Conservation (phyloP, 805 yeast genomes). For the Wickerhamiella sergipiensis region DNA sequence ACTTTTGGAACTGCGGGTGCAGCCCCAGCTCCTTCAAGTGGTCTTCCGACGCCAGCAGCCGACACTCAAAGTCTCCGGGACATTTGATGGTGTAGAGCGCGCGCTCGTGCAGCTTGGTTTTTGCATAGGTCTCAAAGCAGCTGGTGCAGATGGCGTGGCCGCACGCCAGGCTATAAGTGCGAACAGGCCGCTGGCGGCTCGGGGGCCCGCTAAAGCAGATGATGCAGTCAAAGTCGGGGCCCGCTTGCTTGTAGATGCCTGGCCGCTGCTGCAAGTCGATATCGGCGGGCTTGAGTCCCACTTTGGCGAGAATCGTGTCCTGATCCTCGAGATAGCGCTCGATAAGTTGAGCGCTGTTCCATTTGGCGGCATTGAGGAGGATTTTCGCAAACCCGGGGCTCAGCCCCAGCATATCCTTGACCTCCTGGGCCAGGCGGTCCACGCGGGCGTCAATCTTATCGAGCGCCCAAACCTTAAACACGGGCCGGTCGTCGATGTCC, state of each 20-base stretch:
- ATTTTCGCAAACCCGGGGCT: neutral
- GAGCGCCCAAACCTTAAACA: neutral
- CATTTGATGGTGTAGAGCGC: conserved; percentile 39
- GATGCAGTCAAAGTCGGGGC: neutral
- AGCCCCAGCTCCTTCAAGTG: conserved; percentile 26
- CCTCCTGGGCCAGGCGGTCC: neutral
- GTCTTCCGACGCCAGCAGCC: conserved; percentile 24
- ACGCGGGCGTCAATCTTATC: neutral
- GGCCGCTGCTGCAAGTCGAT: neutral
- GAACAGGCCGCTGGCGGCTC: neutral
- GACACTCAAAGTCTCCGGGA: conserved; percentile 43
- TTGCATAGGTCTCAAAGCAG: conserved; percentile 55
- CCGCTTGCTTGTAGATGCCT: neutral
- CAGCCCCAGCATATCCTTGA: conserved; percentile 5
- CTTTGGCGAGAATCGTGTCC: neutral
- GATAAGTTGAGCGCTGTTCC: conserved; percentile 6
- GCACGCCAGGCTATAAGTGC: conserved; percentile 36
- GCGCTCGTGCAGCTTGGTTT: conserved; percentile 28
- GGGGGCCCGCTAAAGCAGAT: neutral
- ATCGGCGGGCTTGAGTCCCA: neutral
- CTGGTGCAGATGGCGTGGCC: conserved; percentile 53
- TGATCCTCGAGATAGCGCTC: neutral
- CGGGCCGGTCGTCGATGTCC: neutral
- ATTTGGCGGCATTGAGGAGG: conserved; percentile 7
- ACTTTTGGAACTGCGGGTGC: neutral